phyloP scores from a whole-genome alignment of 2,329 filamentous ascomycete species.

The Paecilomyces formosus region DNA sequence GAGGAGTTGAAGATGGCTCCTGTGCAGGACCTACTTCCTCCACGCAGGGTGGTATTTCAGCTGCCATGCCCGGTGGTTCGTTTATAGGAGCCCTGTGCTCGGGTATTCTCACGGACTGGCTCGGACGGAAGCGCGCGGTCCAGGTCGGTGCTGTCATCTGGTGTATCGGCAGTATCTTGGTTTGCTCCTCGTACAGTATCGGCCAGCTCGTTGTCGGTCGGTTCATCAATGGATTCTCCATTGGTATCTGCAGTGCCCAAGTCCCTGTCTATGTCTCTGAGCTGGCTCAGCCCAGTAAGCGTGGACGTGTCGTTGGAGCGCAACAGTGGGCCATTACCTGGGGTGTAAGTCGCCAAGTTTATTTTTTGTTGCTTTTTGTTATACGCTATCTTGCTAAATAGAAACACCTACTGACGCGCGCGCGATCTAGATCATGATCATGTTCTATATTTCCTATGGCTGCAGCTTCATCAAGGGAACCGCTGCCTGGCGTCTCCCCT shows the following conservation, averaged over 20 bases:
- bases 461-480: slow-evolving; percentile 53
- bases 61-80: slow-evolving; percentile 66
- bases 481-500: slow-evolving; percentile 57
- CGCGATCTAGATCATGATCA: slow-evolving; percentile 49
- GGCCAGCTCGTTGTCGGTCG: slow-evolving; percentile 66
- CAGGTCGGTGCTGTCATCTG: slow-evolving; percentile 47
- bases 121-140: slow-evolving; percentile 48
- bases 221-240: slow-evolving; percentile 62
- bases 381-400: neutral
- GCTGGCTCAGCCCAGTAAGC: slow-evolving; percentile 49
- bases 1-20: slow-evolving; percentile 18
- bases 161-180: slow-evolving; percentile 52
- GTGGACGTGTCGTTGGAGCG: slow-evolving; percentile 58
- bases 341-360: slow-evolving; percentile 28
- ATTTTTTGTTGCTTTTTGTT: too few relatives aligned
- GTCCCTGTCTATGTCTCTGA: slow-evolving; percentile 66
- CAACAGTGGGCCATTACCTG: slow-evolving; percentile 71
- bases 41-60: slow-evolving; percentile 63
- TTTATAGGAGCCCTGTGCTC: slow-evolving; percentile 55
- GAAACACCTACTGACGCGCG: neutral
- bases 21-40: slow-evolving; percentile 44
- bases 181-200: slow-evolving; percentile 57
- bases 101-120: slow-evolving; percentile 47
- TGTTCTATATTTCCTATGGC: slow-evolving; percentile 59
- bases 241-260: slow-evolving; percentile 66